A percentile compares a stretch with the other conserved stretches of the same genome.
These are phyloP conservation scores for Tetracladium marchalianum DNA, from an alignment of 495 filamentous ascomycete genomes.

Conservation along the genomic window DNA sequence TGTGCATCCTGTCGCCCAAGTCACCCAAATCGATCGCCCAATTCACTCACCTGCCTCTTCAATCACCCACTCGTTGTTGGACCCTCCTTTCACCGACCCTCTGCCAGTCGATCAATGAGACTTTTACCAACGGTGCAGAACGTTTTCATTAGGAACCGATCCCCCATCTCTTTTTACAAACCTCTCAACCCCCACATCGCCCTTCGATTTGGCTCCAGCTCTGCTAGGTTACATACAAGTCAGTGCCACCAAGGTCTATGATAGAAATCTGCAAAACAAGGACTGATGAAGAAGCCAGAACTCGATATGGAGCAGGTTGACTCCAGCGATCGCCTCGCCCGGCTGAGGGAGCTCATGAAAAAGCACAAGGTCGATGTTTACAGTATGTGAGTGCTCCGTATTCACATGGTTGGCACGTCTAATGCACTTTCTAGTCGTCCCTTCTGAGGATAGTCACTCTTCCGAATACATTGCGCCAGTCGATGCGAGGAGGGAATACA, in stretches of 20 bases:
- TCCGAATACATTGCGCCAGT: conserved; percentile 96
- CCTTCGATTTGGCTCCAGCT: conserved; percentile 15
- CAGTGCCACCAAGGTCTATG: too few species aligned
- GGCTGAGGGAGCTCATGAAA: conserved; percentile 81
- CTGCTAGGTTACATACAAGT: conserved; percentile 1
- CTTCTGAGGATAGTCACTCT: conserved; percentile 94
- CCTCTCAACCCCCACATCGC: conserved; percentile 7
- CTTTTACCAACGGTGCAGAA: conserved; percentile 10
- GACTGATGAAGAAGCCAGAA: conserved; percentile 4
- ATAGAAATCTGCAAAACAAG: not conserved
- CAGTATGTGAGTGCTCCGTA: conserved; percentile 49
- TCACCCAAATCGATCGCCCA: too few species aligned
- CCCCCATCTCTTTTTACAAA: not conserved
- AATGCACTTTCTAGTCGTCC: conserved; percentile 56
- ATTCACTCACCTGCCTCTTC: too few species aligned
- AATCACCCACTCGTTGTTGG: too few species aligned
- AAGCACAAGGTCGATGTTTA: conserved; percentile 84
- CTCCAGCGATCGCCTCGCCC: conserved; percentile 65
- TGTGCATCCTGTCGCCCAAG: too few species aligned
- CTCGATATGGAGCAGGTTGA: conserved; percentile 74
- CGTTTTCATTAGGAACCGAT: conserved; percentile 1
- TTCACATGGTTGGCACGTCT: conserved; percentile 3
- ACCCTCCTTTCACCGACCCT: too few species aligned
- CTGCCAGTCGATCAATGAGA: conserved; percentile 11
- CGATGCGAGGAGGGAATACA: conserved; percentile 85